These are phyloP conservation scores for Symbiodinium pilosum DNA, from an alignment of 73 alveolate species.

Conservation along the genomic window DNA sequence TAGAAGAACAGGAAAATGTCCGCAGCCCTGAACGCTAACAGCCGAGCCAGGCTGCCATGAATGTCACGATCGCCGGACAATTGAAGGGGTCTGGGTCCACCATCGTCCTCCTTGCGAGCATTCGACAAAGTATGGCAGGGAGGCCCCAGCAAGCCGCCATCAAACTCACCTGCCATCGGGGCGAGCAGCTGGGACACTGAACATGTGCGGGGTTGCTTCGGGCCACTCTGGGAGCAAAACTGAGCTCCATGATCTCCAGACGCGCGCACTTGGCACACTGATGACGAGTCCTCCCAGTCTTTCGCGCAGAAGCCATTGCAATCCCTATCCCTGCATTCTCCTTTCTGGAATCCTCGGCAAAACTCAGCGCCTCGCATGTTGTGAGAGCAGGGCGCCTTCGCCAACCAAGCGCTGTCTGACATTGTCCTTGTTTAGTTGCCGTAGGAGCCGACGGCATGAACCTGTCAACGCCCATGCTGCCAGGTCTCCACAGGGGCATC, in stretches of 20 bases:
- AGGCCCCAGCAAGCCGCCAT: background rate
- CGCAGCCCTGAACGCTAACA: too few species aligned
- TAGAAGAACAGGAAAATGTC: too few species aligned
- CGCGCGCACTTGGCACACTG: conserved; percentile 36
- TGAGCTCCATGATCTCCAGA: background rate
- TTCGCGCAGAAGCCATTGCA: background rate
- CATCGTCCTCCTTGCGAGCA: conserved; percentile 3
- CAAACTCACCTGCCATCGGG: background rate
- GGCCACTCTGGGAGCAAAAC: background rate
- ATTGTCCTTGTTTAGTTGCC: background rate
- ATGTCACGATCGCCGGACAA: too few species aligned
- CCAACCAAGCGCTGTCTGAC: background rate
- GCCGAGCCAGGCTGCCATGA: too few species aligned
- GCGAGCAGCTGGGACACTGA: background rate
- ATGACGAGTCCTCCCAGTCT: background rate
- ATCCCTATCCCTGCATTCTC: conserved; percentile 11
- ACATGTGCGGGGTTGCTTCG: conserved; percentile 9
- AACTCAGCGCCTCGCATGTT: conserved; percentile 5
- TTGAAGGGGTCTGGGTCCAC: conserved; percentile 23
- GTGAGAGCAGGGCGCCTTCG: background rate
- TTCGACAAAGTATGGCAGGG: conserved; percentile 47
- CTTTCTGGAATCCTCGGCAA: background rate
- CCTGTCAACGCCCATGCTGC: background rate
- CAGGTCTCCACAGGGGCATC: conserved; percentile 28
- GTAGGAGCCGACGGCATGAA: background rate